phyloP scores from a whole-genome alignment of 805 yeast species.

The Candida nitratophila region DNA sequence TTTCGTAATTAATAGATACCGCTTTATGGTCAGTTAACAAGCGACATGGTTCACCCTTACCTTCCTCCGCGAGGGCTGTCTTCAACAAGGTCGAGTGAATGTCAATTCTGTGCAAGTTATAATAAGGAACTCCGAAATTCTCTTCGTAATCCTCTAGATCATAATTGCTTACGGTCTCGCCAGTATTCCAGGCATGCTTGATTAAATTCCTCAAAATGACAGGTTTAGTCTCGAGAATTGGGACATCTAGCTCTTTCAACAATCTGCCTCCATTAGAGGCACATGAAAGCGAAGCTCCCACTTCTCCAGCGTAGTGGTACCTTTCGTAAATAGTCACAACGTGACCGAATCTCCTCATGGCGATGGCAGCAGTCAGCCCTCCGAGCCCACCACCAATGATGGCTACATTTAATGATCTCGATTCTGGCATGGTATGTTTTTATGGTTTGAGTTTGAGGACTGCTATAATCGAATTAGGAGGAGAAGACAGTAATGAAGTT shows the following conservation, averaged over 20 bases:
- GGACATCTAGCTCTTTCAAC: slow-evolving; percentile 22
- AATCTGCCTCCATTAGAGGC: slow-evolving; percentile 25
- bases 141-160: slow-evolving; percentile 23
- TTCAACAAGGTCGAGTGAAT: slow-evolving; percentile 17
- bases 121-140: slow-evolving; percentile 22
- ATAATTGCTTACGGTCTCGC: slow-evolving; percentile 16
- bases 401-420: slow-evolving; percentile 9
- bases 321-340: slow-evolving; percentile 21
- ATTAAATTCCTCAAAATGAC: slow-evolving; percentile 19
- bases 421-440: background rate
- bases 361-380: slow-evolving; percentile 20
- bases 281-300: slow-evolving; percentile 24
- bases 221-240: slow-evolving; percentile 17
- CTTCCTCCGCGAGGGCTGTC: slow-evolving; percentile 14
- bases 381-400: slow-evolving; percentile 24
- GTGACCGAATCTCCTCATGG: slow-evolving; percentile 21
- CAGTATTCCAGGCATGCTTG: slow-evolving; percentile 19
- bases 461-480: too few relatives aligned
- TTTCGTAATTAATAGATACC: slow-evolving; percentile 15
- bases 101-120: slow-evolving; percentile 23
- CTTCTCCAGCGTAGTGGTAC: slow-evolving; percentile 24
- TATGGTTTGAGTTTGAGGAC: too few relatives aligned
- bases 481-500: too few relatives aligned
- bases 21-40: slow-evolving; percentile 16
- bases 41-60: slow-evolving; percentile 18